Conservation (phyloP, 164 flowering plant genomes). For the Nymphaea thermarum region DNA sequence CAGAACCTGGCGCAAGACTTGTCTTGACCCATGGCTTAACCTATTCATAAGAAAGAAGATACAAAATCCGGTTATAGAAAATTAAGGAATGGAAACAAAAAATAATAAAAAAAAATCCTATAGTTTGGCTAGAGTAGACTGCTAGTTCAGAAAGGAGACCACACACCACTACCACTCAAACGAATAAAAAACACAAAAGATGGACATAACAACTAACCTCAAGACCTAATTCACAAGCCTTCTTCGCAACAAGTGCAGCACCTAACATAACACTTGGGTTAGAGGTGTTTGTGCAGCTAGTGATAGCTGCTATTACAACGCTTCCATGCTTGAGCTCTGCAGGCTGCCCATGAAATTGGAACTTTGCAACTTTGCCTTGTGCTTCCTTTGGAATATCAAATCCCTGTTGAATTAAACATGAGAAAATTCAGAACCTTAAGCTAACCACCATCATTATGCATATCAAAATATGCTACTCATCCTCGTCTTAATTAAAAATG, state of each 20-base stretch:
- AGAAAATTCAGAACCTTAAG: not conserved
- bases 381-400: slow-evolving; percentile 68
- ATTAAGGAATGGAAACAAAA: too few relatives aligned
- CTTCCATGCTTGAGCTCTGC: slow-evolving; percentile 79
- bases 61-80: not conserved
- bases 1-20: slow-evolving; percentile 90
- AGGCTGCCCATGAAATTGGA: slow-evolving; percentile 52
- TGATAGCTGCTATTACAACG: slow-evolving; percentile 87
- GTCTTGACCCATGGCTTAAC: slow-evolving; percentile 74
- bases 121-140: too few relatives aligned
- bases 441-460: not conserved
- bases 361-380: slow-evolving; percentile 61
- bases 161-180: too few relatives aligned
- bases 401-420: slow-evolving; percentile 33
- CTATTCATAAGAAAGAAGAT: not conserved
- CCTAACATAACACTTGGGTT: slow-evolving; percentile 94
- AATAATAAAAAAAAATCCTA: too few relatives aligned
- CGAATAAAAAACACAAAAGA: not conserved
- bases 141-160: too few relatives aligned
- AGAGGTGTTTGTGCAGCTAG: slow-evolving; percentile 90
- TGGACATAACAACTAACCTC: slow-evolving; percentile 33
- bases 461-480: not conserved
- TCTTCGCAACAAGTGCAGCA: slow-evolving; percentile 85
- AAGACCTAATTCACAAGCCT: slow-evolving; percentile 75
- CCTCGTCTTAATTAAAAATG: not conserved